Evolutionary conservation across 176 grass and related monocot species (phyloP).

Genomic region (Metroxylon sagu): DNA sequence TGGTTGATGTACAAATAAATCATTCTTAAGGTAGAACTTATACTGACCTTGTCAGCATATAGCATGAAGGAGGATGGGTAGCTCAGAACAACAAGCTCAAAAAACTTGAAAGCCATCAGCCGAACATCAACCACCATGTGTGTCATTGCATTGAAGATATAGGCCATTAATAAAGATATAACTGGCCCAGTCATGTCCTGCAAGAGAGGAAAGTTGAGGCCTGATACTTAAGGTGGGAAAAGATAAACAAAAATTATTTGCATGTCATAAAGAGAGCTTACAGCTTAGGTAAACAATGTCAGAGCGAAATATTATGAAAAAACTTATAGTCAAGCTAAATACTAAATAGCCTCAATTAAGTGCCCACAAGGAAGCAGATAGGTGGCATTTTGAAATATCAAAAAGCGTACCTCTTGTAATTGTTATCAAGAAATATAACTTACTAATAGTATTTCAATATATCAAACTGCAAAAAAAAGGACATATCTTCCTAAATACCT

Average conservation of each 20-base stretch:
- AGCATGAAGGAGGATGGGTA: conserved; percentile 68
- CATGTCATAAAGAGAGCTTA: too few species aligned
- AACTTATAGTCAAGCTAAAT: too few species aligned
- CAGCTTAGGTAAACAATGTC: too few species aligned
- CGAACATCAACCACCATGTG: conserved; percentile 73
- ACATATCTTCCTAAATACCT: conserved; percentile 34
- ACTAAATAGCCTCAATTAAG: too few species aligned
- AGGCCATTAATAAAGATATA: conserved; percentile 63
- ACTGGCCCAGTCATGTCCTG: conserved; percentile 68
- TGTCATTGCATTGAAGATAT: conserved; percentile 87
- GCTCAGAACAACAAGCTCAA: conserved; percentile 71
- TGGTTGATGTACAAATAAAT: conserved; percentile 9
- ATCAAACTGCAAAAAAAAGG: too few species aligned
- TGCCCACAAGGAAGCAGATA: too few species aligned
- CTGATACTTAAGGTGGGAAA: neutral
- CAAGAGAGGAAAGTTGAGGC: conserved; percentile 2
- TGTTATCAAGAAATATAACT: too few species aligned
- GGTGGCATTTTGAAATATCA: too few species aligned
- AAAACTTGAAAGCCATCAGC: conserved; percentile 77
- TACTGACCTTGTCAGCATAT: conserved; percentile 65
- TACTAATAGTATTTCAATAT: too few species aligned
- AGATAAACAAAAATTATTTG: too few species aligned
- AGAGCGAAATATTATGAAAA: too few species aligned
- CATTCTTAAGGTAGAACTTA: neutral
- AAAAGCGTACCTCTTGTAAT: too few species aligned